phyloP scores from a whole-genome alignment of 495 filamentous ascomycete genomes.

The Haplographium delicatum region DNA sequence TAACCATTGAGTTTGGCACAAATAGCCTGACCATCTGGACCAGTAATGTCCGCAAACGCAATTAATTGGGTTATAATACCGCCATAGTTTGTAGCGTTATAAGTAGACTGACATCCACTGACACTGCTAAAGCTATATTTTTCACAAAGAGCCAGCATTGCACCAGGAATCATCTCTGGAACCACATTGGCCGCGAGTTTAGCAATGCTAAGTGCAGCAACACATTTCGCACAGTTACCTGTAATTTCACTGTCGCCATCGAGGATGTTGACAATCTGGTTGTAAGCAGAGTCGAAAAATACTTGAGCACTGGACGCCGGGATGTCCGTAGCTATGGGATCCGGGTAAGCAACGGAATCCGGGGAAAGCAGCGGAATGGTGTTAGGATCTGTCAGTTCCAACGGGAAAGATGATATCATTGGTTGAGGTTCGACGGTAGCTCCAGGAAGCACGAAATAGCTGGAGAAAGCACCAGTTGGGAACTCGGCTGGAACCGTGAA shows the following conservation, averaged over 20 bases:
- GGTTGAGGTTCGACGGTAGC: slow-evolving; percentile 56
- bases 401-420: slow-evolving; percentile 48
- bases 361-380: slow-evolving; percentile 41
- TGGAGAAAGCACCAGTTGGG: slow-evolving; percentile 47
- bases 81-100: slow-evolving; percentile 42
- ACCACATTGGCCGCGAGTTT: slow-evolving; percentile 44
- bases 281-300: slow-evolving; percentile 34
- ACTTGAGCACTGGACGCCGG: slow-evolving; percentile 33
- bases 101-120: slow-evolving; percentile 40
- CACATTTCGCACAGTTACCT: slow-evolving; percentile 48
- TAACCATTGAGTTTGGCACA: slow-evolving; percentile 44
- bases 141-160: slow-evolving; percentile 47
- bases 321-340: slow-evolving; percentile 37
- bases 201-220: slow-evolving; percentile 43
- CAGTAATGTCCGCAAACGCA: slow-evolving; percentile 46
- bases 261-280: slow-evolving; percentile 43
- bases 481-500: slow-evolving; percentile 49
- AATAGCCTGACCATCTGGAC: slow-evolving; percentile 53
- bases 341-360: slow-evolving; percentile 47
- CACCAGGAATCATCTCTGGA: slow-evolving; percentile 41
- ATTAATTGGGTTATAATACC: slow-evolving; percentile 54
- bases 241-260: slow-evolving; percentile 28
- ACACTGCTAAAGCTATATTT: slow-evolving; percentile 36
- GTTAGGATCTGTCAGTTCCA: slow-evolving; percentile 50
- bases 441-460: slow-evolving; percentile 44